Percentiles rank a stretch among this genome's conserved stretches.
These are phyloP conservation scores for Adansonia rubrostipa DNA, from an alignment of 441 rosid species.

Conservation along the genomic window DNA sequence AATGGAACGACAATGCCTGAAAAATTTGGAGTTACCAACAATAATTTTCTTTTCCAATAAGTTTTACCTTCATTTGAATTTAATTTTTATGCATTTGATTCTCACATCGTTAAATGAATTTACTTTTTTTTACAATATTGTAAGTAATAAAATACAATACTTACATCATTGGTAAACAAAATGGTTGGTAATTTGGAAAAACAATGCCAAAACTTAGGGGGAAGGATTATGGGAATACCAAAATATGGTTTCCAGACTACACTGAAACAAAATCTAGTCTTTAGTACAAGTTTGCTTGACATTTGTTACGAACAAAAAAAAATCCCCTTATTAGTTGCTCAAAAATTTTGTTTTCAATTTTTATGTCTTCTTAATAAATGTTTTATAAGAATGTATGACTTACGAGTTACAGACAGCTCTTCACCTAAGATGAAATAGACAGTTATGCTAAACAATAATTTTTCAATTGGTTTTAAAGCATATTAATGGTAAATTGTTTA, in stretches of 20 bases:
- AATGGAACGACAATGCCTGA: conserved; percentile 33
- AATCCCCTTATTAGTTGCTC: background rate
- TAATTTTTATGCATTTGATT: background rate
- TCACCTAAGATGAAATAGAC: conserved; percentile 72
- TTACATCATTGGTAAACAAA: background rate
- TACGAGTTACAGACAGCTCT: conserved; percentile 75
- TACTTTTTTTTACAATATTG: background rate
- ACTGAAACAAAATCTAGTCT: conserved; percentile 79
- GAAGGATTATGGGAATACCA: conserved; percentile 90
- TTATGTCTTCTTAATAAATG: conserved; percentile 29
- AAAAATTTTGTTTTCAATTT: background rate
- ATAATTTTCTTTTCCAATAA: conserved; percentile 38
- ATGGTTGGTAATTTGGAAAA: conserved; percentile 11
- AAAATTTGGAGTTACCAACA: conserved; percentile 77
- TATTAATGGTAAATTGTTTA: background rate
- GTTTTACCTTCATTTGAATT: background rate
- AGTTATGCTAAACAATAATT: conserved; percentile 61
- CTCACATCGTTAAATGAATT: background rate
- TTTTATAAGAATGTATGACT: conserved; percentile 59
- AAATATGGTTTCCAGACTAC: conserved; percentile 85
- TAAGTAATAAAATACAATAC: conserved; percentile 12
- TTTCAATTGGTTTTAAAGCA: background rate
- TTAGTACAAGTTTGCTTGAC: conserved; percentile 70
- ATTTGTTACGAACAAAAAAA: conserved; percentile 4
- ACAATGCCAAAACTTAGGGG: conserved; percentile 93